Base-by-base conservation (phyloP, 345 rosid genomes). In the Eucalyptus paniculata region DNA sequence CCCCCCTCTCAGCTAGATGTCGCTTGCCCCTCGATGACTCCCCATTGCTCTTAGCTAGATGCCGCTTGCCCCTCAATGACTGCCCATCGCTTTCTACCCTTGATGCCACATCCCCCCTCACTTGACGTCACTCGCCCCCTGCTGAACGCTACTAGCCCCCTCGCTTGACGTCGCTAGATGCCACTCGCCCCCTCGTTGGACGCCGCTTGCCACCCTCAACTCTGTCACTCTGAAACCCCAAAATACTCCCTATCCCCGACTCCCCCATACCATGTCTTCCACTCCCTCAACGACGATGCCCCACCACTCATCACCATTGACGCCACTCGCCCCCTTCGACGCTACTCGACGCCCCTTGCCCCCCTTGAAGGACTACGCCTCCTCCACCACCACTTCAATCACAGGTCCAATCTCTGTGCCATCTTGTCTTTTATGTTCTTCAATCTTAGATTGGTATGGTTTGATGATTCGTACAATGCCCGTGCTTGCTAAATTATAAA, bases 371-470 rank as follows among this genome's bases (percentile, higher is more conserved):
- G 58, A 53, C 24, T 8, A 53, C 2, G 2, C 58, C 58, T 53
- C 58, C 56, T 53, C 10, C 10, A 19, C 58, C 24, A 53, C 58
- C 58, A 19, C 10, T 53, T 53, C 58, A 53, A 53, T 53, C 5
- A 0, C 10, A 8, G 0, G 58, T 53, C 58, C 58, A 53, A 19
- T 53, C 10, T 53, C 0, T 19, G 2, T 0, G 5, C 24, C 11
- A 19, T 53, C 58, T 53, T 53, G 58, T 53, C 23, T 53, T 53
- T 53, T 53, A 0, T 8, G 1, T 53, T 53, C 58, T 53, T 53
- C 11, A 19, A 0, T 53, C 58, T 0, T 53, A 53, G 58, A 53
- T 53, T 53, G 24, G 58, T 53, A 53, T 0, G 0, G 0, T 53
- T 53, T 0, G 2, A 53, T 53, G 11, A 19, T 53, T 0, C 0